Evolutionary conservation across 202 grass and related monocot genomes (phyloP), one percentile per base, ranked within the genome.

Genomic region (Miscanthus sacchariflorus): DNA sequence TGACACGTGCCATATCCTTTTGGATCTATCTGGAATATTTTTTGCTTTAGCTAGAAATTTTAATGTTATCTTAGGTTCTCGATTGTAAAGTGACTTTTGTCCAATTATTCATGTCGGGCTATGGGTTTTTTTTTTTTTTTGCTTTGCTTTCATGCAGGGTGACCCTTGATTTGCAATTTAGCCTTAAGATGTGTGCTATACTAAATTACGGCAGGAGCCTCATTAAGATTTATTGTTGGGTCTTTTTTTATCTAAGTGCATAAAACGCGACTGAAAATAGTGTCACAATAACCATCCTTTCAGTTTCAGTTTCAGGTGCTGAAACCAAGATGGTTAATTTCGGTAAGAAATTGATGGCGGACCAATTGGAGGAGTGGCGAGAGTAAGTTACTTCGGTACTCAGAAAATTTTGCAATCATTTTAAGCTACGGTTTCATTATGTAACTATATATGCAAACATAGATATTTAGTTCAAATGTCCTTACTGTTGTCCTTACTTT

Each of bases 241-340:
- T 45, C 39, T 5, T 35, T 52, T 84, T 33, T 42, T 11, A 17
- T 74, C 82, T 65, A 25, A 8, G 7, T 61, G n/a, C n/a, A 61
- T 74, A 56, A 64, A 15, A 18, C 38, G 9, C 6, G 17, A 36
- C 43, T 50, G 39, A 15, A 81, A 81, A 23, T 72, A 54, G 19
- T 24, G 18, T 2, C 5, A 33, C 56, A 43, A 44, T 85, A 67
- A 88, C 66, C 3, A 67, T 82, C 80, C 54, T 77, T 82, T 73
- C 0, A 3, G 27, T 78, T 88, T 73, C 83, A 87, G 72, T 52
- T 87, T 89, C 78, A 78, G 68, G 15, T 85, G 77, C 52, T 84
- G 76, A 82, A 54, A 93, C 70, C 79, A 89, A 78, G 80, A 98
- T 98, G 96, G 96, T 98, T 75, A 98, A 98, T 76, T 95, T 98